These are phyloP conservation scores for Neocallimastix lanati DNA, from an alignment of 192 early-diverging fungal species.

Conservation along the genomic window DNA sequence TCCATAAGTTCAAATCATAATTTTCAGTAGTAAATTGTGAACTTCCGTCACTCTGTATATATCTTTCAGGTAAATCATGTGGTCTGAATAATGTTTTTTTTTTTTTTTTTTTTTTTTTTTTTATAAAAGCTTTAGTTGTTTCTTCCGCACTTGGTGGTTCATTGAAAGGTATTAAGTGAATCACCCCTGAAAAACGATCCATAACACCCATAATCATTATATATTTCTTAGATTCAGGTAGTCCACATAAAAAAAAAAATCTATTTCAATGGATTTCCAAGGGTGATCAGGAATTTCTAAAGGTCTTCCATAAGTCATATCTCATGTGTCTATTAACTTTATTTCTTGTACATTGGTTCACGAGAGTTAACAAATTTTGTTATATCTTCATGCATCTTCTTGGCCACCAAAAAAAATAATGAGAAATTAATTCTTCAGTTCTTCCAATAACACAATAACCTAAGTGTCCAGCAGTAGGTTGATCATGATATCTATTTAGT, in stretches of 20 bases:
- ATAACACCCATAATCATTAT: no score
- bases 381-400: constrained; percentile 7
- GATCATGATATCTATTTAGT: constrained; percentile 6
- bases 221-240: constrained; percentile 5
- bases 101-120: no score
- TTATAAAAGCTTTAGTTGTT: constrained; percentile 5
- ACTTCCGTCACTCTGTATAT: constrained; percentile 24
- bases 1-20: constrained; percentile 12
- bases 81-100: no score
- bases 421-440: constrained; percentile 13
- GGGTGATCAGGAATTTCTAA: constrained; percentile 9
- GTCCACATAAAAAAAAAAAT: constrained; percentile 19
- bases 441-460: constrained; percentile 8
- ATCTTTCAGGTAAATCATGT: constrained; percentile 14
- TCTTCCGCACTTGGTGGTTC: neutral
- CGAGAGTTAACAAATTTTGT: constrained; percentile 14
- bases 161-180: constrained; percentile 1
- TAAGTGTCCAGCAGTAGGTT: constrained; percentile 10
- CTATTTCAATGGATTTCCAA: constrained; percentile 24
- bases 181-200: constrained; percentile 18
- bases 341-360: constrained; percentile 8
- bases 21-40: constrained; percentile 14
- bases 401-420: constrained; percentile 17
- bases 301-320: constrained; percentile 11
- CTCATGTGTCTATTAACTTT: constrained; percentile 12